Conservation (phyloP, 257 asterid genomes). For the Solanum peruvianum region DNA sequence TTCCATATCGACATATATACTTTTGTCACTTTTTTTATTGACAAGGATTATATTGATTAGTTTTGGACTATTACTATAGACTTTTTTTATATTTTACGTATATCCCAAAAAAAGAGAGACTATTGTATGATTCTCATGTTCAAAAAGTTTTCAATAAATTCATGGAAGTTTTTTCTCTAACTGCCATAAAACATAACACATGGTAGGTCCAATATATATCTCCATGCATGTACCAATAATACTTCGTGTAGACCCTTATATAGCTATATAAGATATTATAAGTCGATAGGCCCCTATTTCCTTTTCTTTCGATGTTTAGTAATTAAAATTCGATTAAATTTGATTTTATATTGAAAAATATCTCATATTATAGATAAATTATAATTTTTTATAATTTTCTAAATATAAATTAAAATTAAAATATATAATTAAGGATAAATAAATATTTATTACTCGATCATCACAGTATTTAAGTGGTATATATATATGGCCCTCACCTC, state of each 20-base stretch:
- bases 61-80: neutral
- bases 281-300: neutral
- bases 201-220: constrained; percentile 1
- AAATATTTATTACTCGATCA: neutral
- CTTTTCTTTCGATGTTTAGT: accelerated
- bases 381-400: neutral
- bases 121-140: neutral
- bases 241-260: neutral
- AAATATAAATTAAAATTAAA: neutral
- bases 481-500: neutral
- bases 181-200: neutral
- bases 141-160: neutral
- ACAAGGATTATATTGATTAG: neutral
- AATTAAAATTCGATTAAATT: neutral
- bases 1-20: neutral
- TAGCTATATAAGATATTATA: neutral
- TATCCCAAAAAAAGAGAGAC: neutral
- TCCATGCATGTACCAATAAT: neutral
- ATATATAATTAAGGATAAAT: neutral
- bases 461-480: neutral
- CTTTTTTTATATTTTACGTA: neutral
- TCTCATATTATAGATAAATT: accelerated
- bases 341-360: neutral
- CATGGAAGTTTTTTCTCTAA: neutral
- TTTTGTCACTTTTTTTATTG: too few species aligned